Evolutionary conservation across 768 basidiomycete species (phyloP).

Genomic region (Trametes punicea): DNA sequence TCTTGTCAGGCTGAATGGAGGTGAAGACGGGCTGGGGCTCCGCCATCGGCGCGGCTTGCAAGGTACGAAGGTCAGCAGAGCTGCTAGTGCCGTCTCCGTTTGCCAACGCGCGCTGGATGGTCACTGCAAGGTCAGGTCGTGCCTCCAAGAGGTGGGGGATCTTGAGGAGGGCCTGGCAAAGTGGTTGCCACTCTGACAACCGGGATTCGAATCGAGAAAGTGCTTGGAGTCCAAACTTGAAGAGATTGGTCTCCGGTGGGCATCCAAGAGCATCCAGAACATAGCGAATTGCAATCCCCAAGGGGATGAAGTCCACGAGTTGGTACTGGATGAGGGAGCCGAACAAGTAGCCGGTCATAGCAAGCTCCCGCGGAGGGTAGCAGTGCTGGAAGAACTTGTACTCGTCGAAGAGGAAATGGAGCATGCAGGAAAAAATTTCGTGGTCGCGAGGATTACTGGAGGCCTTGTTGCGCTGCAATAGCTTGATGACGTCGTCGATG

Average conservation of each 20-base stretch:
- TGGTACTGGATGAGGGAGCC: conserved; percentile 94
- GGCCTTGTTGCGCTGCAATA: conserved; percentile 82
- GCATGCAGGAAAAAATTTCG: conserved; percentile 98
- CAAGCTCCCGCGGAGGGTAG: conserved; percentile 89
- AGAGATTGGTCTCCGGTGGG: conserved; percentile 87
- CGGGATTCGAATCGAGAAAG: conserved; percentile 84
- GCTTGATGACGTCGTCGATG: conserved; percentile 89
- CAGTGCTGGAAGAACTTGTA: conserved; percentile 99
- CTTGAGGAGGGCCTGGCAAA: conserved; percentile 84
- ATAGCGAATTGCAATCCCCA: conserved; percentile 95
- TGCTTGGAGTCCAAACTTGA: conserved; percentile 93
- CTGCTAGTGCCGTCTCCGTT: conserved; percentile 41
- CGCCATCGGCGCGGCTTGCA: conserved; percentile 30
- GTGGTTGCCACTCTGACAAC: conserved; percentile 86
- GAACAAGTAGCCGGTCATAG: conserved; percentile 94
- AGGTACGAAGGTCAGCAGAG: conserved; percentile 39
- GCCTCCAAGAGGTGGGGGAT: conserved; percentile 86
- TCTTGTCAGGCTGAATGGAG: conserved; percentile 68
- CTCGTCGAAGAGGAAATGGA: conserved; percentile 99
- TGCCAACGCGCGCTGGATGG: conserved; percentile 68
- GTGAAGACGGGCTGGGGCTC: conserved; percentile 58
- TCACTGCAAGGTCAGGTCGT: conserved; percentile 75
- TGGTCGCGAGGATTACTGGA: conserved; percentile 84
- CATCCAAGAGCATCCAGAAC: conserved; percentile 92
- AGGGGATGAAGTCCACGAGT: conserved; percentile 89